phyloP scores from a whole-genome alignment of 306 rosid species.

The Glycyrrhiza uralensis region DNA sequence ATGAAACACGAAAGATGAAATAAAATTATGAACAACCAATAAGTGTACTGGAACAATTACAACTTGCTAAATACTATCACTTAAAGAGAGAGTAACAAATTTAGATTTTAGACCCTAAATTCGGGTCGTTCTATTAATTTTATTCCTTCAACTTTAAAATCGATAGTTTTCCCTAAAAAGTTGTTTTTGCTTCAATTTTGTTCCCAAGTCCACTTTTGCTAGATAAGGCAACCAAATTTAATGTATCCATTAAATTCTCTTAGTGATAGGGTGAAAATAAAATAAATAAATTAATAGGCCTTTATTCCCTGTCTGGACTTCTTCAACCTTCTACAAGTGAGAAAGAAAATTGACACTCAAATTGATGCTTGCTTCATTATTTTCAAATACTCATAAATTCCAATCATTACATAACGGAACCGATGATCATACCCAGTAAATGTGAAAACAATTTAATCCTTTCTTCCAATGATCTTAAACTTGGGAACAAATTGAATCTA shows the following conservation, averaged over 20 bases:
- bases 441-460: neutral
- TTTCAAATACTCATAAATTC: too few species aligned
- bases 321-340: neutral
- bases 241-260: neutral
- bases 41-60: neutral
- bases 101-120: neutral
- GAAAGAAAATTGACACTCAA: neutral
- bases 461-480: neutral
- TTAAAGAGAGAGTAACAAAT: neutral
- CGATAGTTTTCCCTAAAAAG: neutral
- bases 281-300: neutral
- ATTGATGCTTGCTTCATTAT: neutral
- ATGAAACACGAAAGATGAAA: conserved; percentile 1
- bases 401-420: too few species aligned
- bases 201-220: neutral
- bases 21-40: neutral
- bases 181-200: neutral
- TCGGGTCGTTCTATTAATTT: neutral
- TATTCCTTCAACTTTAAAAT: neutral
- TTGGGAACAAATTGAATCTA: neutral
- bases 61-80: neutral
- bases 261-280: neutral
- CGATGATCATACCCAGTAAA: neutral
- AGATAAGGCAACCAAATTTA: too few species aligned
- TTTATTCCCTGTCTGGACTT: neutral